A percentile compares a stretch with the other conserved stretches of the same genome.
Conservation (phyloP, 139 green algal species). For the Coccomyxa sp. region DNA sequence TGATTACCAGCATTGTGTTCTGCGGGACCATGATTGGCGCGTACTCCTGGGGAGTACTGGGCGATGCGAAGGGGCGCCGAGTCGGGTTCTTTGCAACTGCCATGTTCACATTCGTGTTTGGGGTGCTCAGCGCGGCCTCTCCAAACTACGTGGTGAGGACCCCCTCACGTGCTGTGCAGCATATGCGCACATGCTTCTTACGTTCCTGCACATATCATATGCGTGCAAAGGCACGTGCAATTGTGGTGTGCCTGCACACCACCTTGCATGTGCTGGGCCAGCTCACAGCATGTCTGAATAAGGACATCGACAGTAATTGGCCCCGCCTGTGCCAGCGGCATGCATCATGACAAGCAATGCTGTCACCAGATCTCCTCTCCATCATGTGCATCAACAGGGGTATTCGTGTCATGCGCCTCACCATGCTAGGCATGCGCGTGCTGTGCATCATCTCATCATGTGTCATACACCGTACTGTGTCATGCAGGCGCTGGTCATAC, state of each 20-base stretch:
- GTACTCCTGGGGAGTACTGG: conserved; percentile 55
- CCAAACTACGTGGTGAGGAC: conserved; percentile 43
- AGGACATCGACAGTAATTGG: too few species aligned
- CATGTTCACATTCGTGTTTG: conserved; percentile 46
- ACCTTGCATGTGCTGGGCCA: background rate
- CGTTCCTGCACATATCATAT: background rate
- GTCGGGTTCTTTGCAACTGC: conserved; percentile 45
- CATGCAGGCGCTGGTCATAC: conserved; percentile 36
- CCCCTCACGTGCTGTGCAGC: background rate
- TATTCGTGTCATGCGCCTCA: background rate
- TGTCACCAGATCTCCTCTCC: background rate
- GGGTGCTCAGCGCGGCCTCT: conserved; percentile 41
- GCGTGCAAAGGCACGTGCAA: too few species aligned
- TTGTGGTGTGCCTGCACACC: background rate
- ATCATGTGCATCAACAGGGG: background rate
- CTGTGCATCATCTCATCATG: background rate
- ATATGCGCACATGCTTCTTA: background rate
- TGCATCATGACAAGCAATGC: background rate
- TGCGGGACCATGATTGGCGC: conserved; percentile 70
- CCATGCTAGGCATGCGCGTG: background rate
- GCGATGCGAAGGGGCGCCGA: conserved; percentile 48
- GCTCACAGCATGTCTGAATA: too few species aligned
- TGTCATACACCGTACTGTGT: background rate
- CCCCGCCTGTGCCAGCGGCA: too few species aligned
- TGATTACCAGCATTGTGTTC: conserved; percentile 66